Percentiles rank a stretch among this genome's conserved stretches.
These are phyloP conservation scores for Ophiostoma himal-ulmi DNA, from an alignment of 2,329 filamentous ascomycete genomes.

Conservation along the genomic window DNA sequence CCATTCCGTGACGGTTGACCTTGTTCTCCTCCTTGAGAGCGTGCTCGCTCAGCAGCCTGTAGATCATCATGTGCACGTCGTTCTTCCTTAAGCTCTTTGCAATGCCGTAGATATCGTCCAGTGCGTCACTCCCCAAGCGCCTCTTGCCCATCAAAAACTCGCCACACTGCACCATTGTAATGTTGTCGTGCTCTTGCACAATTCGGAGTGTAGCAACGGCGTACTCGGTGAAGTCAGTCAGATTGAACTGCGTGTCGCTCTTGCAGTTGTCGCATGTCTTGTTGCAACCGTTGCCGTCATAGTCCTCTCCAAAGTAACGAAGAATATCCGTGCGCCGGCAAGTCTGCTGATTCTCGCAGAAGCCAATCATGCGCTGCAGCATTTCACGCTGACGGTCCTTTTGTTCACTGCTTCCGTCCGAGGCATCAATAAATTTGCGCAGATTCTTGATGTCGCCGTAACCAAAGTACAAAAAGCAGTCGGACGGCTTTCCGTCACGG, in stretches of 20 bases:
- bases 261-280: constrained; percentile 84
- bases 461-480: constrained; percentile 85
- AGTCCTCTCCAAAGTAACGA: constrained; percentile 88
- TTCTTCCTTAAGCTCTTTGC: constrained; percentile 65
- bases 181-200: constrained; percentile 52
- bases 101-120: constrained; percentile 56
- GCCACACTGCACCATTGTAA: constrained; percentile 75
- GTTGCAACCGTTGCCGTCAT: constrained; percentile 64
- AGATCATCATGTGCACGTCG: constrained; percentile 79
- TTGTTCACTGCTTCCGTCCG: constrained; percentile 68
- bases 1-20: constrained; percentile 59
- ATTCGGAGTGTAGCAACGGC: constrained; percentile 66
- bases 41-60: constrained; percentile 65
- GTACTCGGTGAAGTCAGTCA: constrained; percentile 69
- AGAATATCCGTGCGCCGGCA: constrained; percentile 85
- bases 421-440: constrained; percentile 75
- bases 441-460: constrained; percentile 70
- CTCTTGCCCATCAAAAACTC: constrained; percentile 73
- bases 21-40: constrained; percentile 66
- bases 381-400: constrained; percentile 79
- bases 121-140: constrained; percentile 43
- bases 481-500: constrained; percentile 78
- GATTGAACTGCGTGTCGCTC: constrained; percentile 61
- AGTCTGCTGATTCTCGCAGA: constrained; percentile 81
- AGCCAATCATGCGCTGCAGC: constrained; percentile 78